These are phyloP conservation scores for Penicillium cataractarum DNA, from an alignment of 495 filamentous ascomycete genomes.

Conservation along the genomic window DNA sequence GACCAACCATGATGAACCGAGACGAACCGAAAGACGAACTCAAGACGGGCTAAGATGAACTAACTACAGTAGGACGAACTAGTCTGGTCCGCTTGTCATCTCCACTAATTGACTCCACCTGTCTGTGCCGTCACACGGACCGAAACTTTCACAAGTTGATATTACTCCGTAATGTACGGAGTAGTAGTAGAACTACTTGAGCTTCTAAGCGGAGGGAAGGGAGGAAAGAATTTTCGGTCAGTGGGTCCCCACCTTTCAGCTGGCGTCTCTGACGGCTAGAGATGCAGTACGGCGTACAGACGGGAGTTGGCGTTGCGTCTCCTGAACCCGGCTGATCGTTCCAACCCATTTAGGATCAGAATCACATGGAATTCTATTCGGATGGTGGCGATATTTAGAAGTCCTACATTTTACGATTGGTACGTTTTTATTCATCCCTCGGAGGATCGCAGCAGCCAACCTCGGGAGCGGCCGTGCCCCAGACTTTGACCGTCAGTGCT, in stretches of 20 bases:
- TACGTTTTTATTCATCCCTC: constrained; percentile 3
- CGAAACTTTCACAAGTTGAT: constrained; percentile 7
- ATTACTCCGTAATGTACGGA: no score
- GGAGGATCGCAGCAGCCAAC: constrained; percentile 6
- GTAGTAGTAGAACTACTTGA: background rate
- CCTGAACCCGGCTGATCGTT: background rate
- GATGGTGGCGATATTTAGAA: no score
- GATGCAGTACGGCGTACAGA: background rate
- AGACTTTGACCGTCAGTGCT: constrained; percentile 4
- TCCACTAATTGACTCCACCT: background rate
- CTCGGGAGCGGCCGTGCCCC: constrained; percentile 26
- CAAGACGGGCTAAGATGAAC: background rate
- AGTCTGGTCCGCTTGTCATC: constrained; percentile 14
- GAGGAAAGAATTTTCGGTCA: background rate
- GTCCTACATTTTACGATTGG: no score
- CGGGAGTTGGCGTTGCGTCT: background rate
- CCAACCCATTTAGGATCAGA: background rate
- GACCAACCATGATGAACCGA: background rate
- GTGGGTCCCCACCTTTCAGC: background rate
- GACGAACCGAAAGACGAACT: background rate
- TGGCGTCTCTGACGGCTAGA: background rate
- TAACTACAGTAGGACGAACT: constrained; percentile 4
- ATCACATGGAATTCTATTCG: no score
- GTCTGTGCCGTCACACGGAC: constrained; percentile 19
- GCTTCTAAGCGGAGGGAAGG: background rate